Evolutionary conservation across 441 rosid species (phyloP), one percentile per base, ranked within the genome.

Genomic region (Pelargonium citronellum): DNA sequence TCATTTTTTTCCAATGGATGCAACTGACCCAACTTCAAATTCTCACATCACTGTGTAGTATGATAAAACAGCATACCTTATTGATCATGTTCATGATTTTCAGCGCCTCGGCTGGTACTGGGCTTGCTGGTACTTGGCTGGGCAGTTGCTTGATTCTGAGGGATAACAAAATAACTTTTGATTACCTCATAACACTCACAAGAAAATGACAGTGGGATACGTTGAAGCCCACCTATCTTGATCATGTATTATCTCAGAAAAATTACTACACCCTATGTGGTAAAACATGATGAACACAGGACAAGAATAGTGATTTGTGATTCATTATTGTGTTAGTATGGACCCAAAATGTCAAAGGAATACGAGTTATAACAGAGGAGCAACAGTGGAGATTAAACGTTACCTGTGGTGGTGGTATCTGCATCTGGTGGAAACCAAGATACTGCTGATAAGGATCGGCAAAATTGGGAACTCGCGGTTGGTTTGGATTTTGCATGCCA

Each of bases 381-480:
- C 37, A 39, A 17, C 41, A 15, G 49, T 39, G 0, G 34, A 53
- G 17, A 77, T 46, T 47, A 27, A 27, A 64, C 11, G 60, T 37
- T 81, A 90, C 95, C 90, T 85, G 92, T 69, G 76, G 78, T 70
- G 55, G 77, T 67, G 85, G 89, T 65, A 79, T 44, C 55, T 85
- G 97, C 83, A 80, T 73, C 15, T 79, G 91, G 62, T 80, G 88
- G 69, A 86, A 83, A 73, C 80, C 78, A 46, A 84, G 76, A 72
- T 78, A 91, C 74, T 85, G 97, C 71, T 85, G 93, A 74, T 83
- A 89, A 47, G 91, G 91, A 84, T 91, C 86, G 4, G 75, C 70
- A 53, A 84, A 91, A 78, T 68, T 78, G 3, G 84, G 77, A 15
- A 75, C 41, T 67, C 77, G 71, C 24, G 83, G 80, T 57, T 79